Evolutionary conservation across 768 basidiomycete genomes (phyloP), one percentile per base, ranked within the genome.

Genomic region (Antrodiella citrinella): DNA sequence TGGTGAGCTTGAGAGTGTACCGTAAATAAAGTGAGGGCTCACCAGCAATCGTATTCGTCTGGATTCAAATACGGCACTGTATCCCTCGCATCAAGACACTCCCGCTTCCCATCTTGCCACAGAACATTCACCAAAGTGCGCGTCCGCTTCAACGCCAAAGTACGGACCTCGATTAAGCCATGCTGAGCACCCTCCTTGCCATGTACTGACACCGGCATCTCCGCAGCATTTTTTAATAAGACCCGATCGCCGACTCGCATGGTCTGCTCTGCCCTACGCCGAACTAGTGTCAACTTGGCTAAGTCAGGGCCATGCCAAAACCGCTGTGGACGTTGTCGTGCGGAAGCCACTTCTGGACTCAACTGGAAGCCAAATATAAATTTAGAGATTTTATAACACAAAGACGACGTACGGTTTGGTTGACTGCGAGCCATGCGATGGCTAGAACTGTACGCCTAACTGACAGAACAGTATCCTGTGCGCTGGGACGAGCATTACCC

Each of bases 11-110:
- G 26, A 53, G 48, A 13, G 10, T 20, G 39, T 12, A 25, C 11
- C 7, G 15, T 23, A 11, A 18, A 20, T 42, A 4, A 5, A 26
- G 39, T 38, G n/a, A n/a, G n/a, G n/a, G 65, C 83, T 59, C 56
- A 88, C 87, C 88, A 93, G 64, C 84, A 90, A 62, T 91, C 93
- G 63, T 88, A 90, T 67, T 96, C 93, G 64, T 95, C 93, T 9
- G 91, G 79, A 53, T 90, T 90, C 47, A 86, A 63, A 62, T 94
- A 86, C 2, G 91, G 91, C 40, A 93, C 81, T 18, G 94, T 68
- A 19, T 81, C 74, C 9, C 72, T 77, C 20, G 89, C 76, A 42
- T 68, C 73, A 35, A 85, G 49, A 2, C 69, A 74, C 66, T 91
- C 86, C 45, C 65, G 69, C 18, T 71, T 74, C 20, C 91, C 92